Evolutionary conservation across 2,329 filamentous ascomycete genomes (phyloP).

Genomic region (Diaporthe helianthi): DNA sequence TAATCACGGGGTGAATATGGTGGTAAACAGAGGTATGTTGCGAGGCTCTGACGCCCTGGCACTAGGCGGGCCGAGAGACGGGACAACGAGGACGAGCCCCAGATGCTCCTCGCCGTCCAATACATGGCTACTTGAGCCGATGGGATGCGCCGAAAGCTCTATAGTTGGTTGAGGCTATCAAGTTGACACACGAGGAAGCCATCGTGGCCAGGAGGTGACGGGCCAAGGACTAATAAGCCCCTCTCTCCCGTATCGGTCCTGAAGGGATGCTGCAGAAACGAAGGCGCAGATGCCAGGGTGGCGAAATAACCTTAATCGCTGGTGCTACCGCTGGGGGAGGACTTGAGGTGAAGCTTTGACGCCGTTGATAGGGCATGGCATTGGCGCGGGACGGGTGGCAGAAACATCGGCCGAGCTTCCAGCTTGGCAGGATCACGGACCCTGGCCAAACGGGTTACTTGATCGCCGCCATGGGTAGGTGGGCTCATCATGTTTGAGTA

Average conservation of each 20-base stretch:
- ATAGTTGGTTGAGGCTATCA: background rate
- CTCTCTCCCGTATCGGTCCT: background rate
- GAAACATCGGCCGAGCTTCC: slow-evolving; percentile 24
- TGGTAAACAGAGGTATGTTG: slow-evolving; percentile 14
- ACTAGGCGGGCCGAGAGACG: background rate
- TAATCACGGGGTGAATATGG: background rate
- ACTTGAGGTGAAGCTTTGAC: background rate
- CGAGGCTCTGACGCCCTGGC: background rate
- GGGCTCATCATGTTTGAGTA: slow-evolving; percentile 9
- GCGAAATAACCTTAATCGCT: slow-evolving; percentile 31
- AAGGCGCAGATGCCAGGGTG: slow-evolving; percentile 25
- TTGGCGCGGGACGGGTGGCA: slow-evolving; percentile 6
- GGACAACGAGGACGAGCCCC: slow-evolving; percentile 9
- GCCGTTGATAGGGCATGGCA: background rate
- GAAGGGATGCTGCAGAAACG: slow-evolving; percentile 27
- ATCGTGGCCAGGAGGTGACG: slow-evolving; percentile 4
- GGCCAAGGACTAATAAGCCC: background rate
- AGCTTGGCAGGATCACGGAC: slow-evolving; percentile 7
- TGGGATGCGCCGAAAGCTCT: background rate
- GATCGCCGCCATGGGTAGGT: slow-evolving; percentile 20
- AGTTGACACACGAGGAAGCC: slow-evolving; percentile 14
- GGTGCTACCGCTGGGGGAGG: background rate
- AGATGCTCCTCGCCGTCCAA: slow-evolving; percentile 1
- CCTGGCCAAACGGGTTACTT: background rate
- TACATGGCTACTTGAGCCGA: background rate